phyloP scores from a whole-genome alignment of 495 filamentous ascomycete species.

The Stereocaulon alpinum region DNA sequence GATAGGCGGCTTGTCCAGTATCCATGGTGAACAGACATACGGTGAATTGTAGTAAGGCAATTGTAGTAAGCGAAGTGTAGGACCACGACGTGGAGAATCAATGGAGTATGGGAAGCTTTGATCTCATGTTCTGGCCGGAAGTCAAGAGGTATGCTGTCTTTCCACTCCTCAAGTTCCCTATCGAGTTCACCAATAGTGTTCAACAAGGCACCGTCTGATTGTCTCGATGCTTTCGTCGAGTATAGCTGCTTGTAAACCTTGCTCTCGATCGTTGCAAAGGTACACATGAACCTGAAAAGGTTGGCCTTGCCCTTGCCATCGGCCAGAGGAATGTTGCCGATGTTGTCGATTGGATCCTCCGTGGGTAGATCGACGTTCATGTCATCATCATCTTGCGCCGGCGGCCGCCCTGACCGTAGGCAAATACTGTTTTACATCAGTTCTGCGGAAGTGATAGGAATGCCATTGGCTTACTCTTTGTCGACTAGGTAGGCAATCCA shows the following conservation, averaged over 20 bases:
- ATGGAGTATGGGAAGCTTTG: slow-evolving; percentile 74
- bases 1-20: slow-evolving; percentile 96
- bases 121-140: slow-evolving; percentile 95
- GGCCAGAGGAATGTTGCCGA: slow-evolving; percentile 83
- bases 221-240: slow-evolving; percentile 81
- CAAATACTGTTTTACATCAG: slow-evolving; percentile 51
- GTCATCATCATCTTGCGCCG: slow-evolving; percentile 93
- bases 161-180: slow-evolving; percentile 89
- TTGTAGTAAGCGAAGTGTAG: slow-evolving; percentile 98
- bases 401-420: slow-evolving; percentile 82
- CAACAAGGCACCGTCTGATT: slow-evolving; percentile 85
- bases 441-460: not conserved
- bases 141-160: slow-evolving; percentile 85
- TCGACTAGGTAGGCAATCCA: slow-evolving; percentile 97
- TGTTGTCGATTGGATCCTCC: slow-evolving; percentile 79
- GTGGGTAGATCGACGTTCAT: slow-evolving; percentile 96
- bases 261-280: slow-evolving; percentile 83
- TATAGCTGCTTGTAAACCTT: slow-evolving; percentile 92
- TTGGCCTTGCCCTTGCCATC: slow-evolving; percentile 92
- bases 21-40: slow-evolving; percentile 96
- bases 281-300: slow-evolving; percentile 81
- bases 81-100: slow-evolving; percentile 85
- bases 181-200: slow-evolving; percentile 96
- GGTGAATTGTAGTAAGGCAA: slow-evolving; percentile 92
- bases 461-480: slow-evolving; percentile 54